Conservation (phyloP, 306 rosid genomes). For the Pueraria montana region DNA sequence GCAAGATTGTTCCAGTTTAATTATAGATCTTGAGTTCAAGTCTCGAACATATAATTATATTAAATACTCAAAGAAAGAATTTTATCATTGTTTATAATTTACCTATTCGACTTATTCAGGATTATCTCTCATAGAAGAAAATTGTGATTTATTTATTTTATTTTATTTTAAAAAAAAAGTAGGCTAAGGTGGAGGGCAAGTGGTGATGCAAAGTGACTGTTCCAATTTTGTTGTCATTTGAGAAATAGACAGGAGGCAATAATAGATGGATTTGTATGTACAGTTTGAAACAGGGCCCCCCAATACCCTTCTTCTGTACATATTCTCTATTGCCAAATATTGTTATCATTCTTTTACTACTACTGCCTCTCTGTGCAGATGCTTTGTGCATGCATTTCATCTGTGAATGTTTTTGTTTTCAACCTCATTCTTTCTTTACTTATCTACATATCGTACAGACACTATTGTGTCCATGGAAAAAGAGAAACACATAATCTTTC, state of each 20-base stretch:
- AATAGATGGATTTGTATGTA: conserved; percentile 65
- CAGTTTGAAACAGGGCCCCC: conserved; percentile 61
- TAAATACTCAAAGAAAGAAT: too few relatives aligned
- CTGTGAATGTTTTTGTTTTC: conserved; percentile 16
- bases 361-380: conserved; percentile 32
- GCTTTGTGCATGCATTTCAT: conserved; percentile 30
- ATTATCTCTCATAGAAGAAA: too few relatives aligned
- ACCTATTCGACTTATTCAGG: too few relatives aligned
- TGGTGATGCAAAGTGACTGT: conserved; percentile 59
- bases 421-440: conserved; percentile 18
- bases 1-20: too few relatives aligned
- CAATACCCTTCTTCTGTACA: conserved; percentile 25
- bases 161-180: too few relatives aligned
- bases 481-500: not conserved
- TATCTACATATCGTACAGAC: conserved; percentile 11
- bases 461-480: conserved; percentile 23
- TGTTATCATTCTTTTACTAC: conserved; percentile 48
- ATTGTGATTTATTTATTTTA: too few relatives aligned
- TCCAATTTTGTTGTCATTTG: conserved; percentile 60
- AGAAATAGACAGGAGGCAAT: conserved; percentile 72
- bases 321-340: conserved; percentile 60
- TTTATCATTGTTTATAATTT: too few relatives aligned
- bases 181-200: conserved; percentile 48
- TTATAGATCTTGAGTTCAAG: too few relatives aligned
- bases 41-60: too few relatives aligned